phyloP scores from a whole-genome alignment of 306 rosid genomes.

The Dalbergia oliveri region DNA sequence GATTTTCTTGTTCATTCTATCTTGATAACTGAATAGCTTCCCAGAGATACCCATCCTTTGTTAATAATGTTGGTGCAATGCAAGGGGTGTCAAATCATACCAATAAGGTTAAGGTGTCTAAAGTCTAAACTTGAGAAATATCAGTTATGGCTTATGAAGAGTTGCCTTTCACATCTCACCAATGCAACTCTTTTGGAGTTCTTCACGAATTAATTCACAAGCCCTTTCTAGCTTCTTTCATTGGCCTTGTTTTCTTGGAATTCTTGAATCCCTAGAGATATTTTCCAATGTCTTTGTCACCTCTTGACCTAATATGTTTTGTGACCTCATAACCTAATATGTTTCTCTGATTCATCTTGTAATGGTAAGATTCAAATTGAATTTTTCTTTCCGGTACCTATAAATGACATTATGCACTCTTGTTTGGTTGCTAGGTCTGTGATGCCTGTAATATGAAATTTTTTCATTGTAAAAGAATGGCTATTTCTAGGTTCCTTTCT shows the following conservation, averaged over 20 bases:
- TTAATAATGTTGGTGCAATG: neutral
- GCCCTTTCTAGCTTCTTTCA: neutral
- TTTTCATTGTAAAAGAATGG: neutral
- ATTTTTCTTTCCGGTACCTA: neutral
- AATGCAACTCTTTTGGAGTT: neutral
- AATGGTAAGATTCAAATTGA: neutral
- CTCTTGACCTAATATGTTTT: neutral
- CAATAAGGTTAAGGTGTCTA: neutral
- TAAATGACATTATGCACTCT: neutral
- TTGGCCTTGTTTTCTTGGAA: neutral
- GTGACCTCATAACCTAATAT: neutral
- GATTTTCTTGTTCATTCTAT: neutral
- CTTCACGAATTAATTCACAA: neutral
- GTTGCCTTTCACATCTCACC: neutral
- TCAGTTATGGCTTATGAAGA: neutral
- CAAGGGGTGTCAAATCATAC: constrained; percentile 1
- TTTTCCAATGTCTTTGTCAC: too few relatives aligned
- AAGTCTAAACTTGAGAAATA: neutral
- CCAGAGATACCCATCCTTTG: neutral
- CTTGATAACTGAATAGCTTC: neutral
- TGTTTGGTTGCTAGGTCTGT: neutral
- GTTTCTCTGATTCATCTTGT: neutral
- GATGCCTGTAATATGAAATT: constrained; percentile 21
- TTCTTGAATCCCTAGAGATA: neutral
- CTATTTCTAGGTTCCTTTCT: constrained; percentile 9